Percentiles rank a stretch among this genome's conserved stretches.
Conservation (phyloP, 371 early-diverging fungal genomes). For the Rhizomucor miehei region DNA sequence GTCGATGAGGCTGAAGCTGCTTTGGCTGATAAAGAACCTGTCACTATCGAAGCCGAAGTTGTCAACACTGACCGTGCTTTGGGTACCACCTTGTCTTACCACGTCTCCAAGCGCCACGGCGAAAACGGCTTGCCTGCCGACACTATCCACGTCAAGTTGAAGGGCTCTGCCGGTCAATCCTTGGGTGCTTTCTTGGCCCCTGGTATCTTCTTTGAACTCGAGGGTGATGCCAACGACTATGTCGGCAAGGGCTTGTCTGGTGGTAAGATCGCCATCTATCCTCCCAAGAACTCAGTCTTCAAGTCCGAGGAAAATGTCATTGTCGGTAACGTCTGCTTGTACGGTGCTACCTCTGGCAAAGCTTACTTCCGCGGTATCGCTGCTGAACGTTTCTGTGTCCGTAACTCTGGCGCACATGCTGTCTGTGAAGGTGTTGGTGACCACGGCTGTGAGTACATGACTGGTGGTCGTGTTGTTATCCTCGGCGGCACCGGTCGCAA, state of each 20-base stretch:
- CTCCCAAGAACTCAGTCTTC: slow-evolving; percentile 77
- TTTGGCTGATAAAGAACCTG: slow-evolving; percentile 58
- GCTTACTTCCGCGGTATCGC: slow-evolving; percentile 94
- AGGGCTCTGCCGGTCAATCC: slow-evolving; percentile 96
- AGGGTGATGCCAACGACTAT: slow-evolving; percentile 98
- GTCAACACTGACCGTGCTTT: slow-evolving; percentile 95
- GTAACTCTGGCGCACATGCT: slow-evolving; percentile 95
- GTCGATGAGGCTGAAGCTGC: slow-evolving; percentile 79
- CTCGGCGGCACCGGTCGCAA: slow-evolving; percentile 86
- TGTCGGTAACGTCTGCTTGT: slow-evolving; percentile 95
- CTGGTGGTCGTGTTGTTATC: slow-evolving; percentile 86
- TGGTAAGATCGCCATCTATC: slow-evolving; percentile 85
- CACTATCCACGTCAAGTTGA: slow-evolving; percentile 81
- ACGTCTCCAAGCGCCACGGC: slow-evolving; percentile 79
- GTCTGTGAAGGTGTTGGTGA: slow-evolving; percentile 97
- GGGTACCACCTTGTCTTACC: slow-evolving; percentile 88
- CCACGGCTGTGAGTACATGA: slow-evolving; percentile 99
- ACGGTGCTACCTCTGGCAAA: slow-evolving; percentile 92
- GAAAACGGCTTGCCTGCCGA: slow-evolving; percentile 83
- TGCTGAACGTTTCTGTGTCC: slow-evolving; percentile 96
- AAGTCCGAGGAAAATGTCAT: slow-evolving; percentile 86
- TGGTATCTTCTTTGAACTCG: slow-evolving; percentile 89
- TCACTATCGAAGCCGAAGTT: slow-evolving; percentile 64
- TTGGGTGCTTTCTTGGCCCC: slow-evolving; percentile 92
- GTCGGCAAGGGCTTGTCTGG: slow-evolving; percentile 98